Conservation (phyloP, 1,139 yeast species). For the Lodderomyces margitis region DNA sequence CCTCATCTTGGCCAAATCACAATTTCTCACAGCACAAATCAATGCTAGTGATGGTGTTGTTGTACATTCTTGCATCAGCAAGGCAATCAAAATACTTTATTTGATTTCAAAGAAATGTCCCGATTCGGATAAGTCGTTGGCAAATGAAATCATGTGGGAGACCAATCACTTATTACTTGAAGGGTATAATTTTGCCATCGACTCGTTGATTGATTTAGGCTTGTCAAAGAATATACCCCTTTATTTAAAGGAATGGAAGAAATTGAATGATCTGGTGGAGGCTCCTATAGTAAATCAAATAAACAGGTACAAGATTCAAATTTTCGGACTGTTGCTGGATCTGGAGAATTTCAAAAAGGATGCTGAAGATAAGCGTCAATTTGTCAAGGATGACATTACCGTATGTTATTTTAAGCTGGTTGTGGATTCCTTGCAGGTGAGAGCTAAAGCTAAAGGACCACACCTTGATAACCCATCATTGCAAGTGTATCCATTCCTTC, state of each 20-base stretch:
- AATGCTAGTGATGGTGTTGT: constrained; percentile 20
- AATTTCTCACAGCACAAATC: constrained; percentile 26
- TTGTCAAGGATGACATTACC: constrained; percentile 8
- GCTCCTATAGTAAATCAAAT: constrained; percentile 28
- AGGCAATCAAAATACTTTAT: constrained; percentile 40
- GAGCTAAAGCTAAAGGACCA: too few relatives aligned
- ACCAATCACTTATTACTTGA: constrained; percentile 28
- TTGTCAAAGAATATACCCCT: constrained; percentile 52
- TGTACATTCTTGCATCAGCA: constrained; percentile 31
- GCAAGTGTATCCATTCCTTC: neutral
- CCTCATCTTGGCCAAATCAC: constrained; percentile 35
- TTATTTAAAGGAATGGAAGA: constrained; percentile 47
- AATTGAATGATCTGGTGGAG: constrained; percentile 27
- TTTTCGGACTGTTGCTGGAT: constrained; percentile 16
- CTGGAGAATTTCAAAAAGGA: constrained; percentile 9
- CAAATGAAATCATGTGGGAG: constrained; percentile 33
- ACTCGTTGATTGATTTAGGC: constrained; percentile 45
- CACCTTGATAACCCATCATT: too few relatives aligned
- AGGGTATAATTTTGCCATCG: constrained; percentile 35
- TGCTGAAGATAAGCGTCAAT: constrained; percentile 14
- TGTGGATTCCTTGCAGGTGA: neutral
- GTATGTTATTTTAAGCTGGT: constrained; percentile 4
- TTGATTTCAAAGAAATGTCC: constrained; percentile 38
- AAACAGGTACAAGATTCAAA: constrained; percentile 21
- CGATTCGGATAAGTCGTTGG: constrained; percentile 21